Evolutionary conservation across 805 yeast species (phyloP).

Genomic region (Wickerhamomyces sydowiorum): DNA sequence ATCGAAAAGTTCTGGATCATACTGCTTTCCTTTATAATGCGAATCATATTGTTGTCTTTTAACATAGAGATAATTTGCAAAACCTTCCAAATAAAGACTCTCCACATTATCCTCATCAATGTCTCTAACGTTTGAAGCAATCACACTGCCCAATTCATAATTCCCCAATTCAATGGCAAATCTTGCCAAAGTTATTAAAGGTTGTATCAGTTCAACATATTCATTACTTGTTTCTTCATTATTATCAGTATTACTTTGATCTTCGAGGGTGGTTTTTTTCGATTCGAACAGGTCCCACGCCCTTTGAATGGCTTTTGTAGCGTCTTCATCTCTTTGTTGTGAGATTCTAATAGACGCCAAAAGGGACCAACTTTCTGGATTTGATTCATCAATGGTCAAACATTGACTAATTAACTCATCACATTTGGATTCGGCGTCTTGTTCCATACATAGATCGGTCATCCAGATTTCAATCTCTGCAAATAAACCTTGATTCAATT

Average conservation of each 20-base stretch:
- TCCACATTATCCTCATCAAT: slow-evolving; percentile 84
- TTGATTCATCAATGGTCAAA: slow-evolving; percentile 45
- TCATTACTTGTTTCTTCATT: slow-evolving; percentile 40
- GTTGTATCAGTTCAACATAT: slow-evolving; percentile 64
- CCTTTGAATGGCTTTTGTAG: slow-evolving; percentile 55
- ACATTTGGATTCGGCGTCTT: slow-evolving; percentile 78
- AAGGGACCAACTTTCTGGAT: slow-evolving; percentile 75
- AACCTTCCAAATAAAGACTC: slow-evolving; percentile 75
- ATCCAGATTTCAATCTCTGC: slow-evolving; percentile 93
- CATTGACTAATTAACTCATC: slow-evolving; percentile 64
- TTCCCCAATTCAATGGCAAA: slow-evolving; percentile 73
- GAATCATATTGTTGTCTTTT: slow-evolving; percentile 24
- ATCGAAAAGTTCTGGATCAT: slow-evolving; percentile 20
- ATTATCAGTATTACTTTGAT: slow-evolving; percentile 26
- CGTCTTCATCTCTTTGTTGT: slow-evolving; percentile 73
- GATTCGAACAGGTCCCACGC: slow-evolving; percentile 67
- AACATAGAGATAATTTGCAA: slow-evolving; percentile 55
- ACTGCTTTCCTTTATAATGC: slow-evolving; percentile 6
- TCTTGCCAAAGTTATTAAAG: slow-evolving; percentile 66
- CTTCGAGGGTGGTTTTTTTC: slow-evolving; percentile 45
- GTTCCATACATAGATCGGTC: slow-evolving; percentile 96
- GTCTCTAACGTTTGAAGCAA: slow-evolving; percentile 62
- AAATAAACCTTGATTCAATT: slow-evolving; percentile 71
- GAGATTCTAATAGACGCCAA: slow-evolving; percentile 86
- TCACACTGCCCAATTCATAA: slow-evolving; percentile 60